Conservation (phyloP, 1,139 yeast genomes). For the Lodderomyces jiufengensis region DNA sequence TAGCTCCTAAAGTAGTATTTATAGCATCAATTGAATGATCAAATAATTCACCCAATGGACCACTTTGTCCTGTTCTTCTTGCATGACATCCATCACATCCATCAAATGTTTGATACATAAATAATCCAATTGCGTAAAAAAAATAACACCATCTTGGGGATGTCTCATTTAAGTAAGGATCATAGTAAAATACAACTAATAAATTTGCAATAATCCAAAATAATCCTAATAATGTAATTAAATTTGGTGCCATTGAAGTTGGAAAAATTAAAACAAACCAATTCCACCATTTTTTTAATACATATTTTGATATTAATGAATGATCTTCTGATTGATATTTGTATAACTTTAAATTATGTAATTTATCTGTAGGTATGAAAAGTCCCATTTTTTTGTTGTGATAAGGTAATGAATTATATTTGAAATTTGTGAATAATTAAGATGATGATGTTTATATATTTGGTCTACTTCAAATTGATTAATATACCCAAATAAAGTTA, state of each 20-base stretch:
- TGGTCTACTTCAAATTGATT: too few species aligned
- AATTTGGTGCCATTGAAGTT: conserved; percentile 81
- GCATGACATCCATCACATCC: conserved; percentile 97
- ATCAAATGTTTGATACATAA: conserved; percentile 91
- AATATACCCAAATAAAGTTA: too few species aligned
- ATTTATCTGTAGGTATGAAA: conserved; percentile 59
- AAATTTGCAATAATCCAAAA: conserved; percentile 65
- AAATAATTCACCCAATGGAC: conserved; percentile 91
- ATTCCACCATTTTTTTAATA: conserved; percentile 78
- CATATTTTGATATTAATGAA: conserved; percentile 68
- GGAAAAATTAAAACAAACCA: conserved; percentile 75
- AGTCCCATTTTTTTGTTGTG: too few species aligned
- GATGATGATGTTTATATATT: too few species aligned
- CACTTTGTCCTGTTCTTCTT: conserved; percentile 86
- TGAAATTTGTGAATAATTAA: too few species aligned
- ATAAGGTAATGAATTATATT: too few species aligned
- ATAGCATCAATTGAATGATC: conserved; percentile 93
- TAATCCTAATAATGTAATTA: conserved; percentile 78
- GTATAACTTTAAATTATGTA: conserved; percentile 63
- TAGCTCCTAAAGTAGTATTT: conserved; percentile 76
- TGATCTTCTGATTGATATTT: conserved; percentile 77
- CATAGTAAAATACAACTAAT: conserved; percentile 63
- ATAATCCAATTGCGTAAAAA: conserved; percentile 78
- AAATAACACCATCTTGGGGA: conserved; percentile 83
- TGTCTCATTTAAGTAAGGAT: conserved; percentile 58